Conservation (phyloP, 306 rosid genomes). For the Fragaria nilgerrensis region DNA sequence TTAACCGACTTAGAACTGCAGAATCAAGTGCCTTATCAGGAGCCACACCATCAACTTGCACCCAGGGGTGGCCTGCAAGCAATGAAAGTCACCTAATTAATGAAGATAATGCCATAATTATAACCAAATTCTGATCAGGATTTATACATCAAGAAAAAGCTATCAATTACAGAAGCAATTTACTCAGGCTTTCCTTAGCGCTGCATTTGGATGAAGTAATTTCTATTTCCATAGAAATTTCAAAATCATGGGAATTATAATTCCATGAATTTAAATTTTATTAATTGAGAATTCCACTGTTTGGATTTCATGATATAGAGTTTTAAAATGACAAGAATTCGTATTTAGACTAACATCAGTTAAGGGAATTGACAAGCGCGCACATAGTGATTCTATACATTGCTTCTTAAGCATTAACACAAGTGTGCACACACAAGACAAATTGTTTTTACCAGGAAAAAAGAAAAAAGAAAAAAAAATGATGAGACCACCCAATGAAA, state of each 20-base stretch:
- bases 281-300: no score
- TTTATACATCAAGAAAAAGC: no score
- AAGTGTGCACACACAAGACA: not conserved
- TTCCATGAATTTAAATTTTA: no score
- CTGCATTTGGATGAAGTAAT: no score
- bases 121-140: not conserved
- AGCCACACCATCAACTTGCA: constrained; percentile 96
- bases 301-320: no score
- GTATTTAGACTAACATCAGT: no score
- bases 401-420: no score
- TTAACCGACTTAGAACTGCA: constrained; percentile 87
- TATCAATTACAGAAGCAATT: not conserved
- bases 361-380: no score
- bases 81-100: constrained; percentile 11
- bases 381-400: no score
- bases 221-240: no score
- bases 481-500: not conserved
- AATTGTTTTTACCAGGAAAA: not conserved
- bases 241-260: no score
- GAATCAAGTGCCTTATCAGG: constrained; percentile 94
- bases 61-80: constrained; percentile 92
- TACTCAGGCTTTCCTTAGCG: not conserved
- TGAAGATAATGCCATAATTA: constrained; percentile 5
- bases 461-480: not conserved
- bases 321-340: no score